phyloP scores from a whole-genome alignment of 768 basidiomycete species.

The Imleria badia region DNA sequence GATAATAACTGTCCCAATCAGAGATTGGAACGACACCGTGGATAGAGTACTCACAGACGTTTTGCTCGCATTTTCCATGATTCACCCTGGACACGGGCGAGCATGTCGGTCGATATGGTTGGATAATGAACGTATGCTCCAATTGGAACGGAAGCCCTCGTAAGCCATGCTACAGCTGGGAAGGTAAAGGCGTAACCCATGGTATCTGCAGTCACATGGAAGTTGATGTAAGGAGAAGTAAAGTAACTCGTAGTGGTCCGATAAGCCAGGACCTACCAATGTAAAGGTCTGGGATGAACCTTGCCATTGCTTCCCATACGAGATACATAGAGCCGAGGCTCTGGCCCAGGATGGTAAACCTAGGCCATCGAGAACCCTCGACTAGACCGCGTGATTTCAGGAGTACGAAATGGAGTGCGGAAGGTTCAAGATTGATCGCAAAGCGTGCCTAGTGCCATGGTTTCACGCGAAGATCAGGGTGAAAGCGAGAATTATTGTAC shows the following conservation, averaged over 20 bases:
- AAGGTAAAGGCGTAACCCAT: constrained; percentile 99
- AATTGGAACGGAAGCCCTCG: constrained; percentile 57
- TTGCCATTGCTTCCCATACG: constrained; percentile 77
- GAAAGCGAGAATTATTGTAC: constrained; percentile 37
- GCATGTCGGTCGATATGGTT: constrained; percentile 93
- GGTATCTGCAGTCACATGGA: constrained; percentile 57
- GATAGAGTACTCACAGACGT: constrained; percentile 23
- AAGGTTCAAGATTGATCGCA: constrained; percentile 67
- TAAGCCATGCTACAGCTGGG: constrained; percentile 64
- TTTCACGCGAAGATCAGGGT: not conserved
- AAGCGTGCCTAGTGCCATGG: constrained; percentile 64
- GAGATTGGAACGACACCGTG: not conserved
- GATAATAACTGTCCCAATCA: constrained; percentile 69
- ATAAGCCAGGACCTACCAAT: constrained; percentile 57
- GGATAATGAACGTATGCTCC: constrained; percentile 97
- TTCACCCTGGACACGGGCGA: constrained; percentile 60
- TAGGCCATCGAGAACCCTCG: constrained; percentile 79
- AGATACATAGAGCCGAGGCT: constrained; percentile 85
- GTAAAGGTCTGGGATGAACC: constrained; percentile 84
- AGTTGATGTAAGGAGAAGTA: constrained; percentile 7
- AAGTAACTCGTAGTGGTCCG: not conserved
- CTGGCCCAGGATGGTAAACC: constrained; percentile 93
- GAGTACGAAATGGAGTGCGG: constrained; percentile 77
- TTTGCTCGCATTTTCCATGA: constrained; percentile 26
- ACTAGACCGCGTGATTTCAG: constrained; percentile 67